phyloP scores from a whole-genome alignment of 208 protist genomes.

The Leishmania arabica region DNA sequence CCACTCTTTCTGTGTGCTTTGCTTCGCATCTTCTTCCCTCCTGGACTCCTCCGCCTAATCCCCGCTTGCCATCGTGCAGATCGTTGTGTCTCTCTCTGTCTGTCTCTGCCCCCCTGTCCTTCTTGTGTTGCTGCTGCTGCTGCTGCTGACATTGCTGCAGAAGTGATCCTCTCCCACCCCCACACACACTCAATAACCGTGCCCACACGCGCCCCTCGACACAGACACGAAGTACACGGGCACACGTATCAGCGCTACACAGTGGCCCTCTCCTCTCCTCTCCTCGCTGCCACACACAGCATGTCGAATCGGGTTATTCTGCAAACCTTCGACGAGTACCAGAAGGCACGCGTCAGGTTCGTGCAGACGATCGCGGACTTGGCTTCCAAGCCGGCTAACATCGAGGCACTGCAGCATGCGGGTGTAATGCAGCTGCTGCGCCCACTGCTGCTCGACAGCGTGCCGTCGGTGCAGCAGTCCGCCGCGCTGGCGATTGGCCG shows the following conservation, averaged over 20 bases:
- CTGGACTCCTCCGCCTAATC: neutral
- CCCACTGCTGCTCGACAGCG: constrained; percentile 96
- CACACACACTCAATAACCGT: neutral
- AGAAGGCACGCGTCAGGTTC: constrained; percentile 96
- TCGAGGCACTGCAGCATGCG: constrained; percentile 95
- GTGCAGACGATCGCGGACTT: constrained; percentile 96
- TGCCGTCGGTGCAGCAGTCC: constrained; percentile 98
- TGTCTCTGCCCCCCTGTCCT: neutral
- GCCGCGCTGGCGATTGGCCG: constrained; percentile 98
- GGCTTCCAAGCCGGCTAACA: constrained; percentile 96
- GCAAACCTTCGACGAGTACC: constrained; percentile 97
- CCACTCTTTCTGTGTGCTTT: neutral
- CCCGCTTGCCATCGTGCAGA: neutral
- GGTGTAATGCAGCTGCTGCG: constrained; percentile 97
- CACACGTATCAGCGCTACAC: constrained; percentile 1
- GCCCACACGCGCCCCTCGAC: neutral
- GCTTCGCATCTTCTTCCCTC: neutral
- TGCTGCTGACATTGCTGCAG: neutral
- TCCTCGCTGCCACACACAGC: neutral
- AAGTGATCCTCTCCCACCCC: neutral
- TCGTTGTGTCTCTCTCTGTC: neutral
- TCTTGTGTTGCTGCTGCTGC: neutral
- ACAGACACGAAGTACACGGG: neutral
- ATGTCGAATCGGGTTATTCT: constrained; percentile 93
- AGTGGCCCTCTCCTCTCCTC: neutral